These are phyloP conservation scores for Lodderomyces orthopsilosis DNA, from an alignment of 1,139 yeast species.

Conservation along the genomic window DNA sequence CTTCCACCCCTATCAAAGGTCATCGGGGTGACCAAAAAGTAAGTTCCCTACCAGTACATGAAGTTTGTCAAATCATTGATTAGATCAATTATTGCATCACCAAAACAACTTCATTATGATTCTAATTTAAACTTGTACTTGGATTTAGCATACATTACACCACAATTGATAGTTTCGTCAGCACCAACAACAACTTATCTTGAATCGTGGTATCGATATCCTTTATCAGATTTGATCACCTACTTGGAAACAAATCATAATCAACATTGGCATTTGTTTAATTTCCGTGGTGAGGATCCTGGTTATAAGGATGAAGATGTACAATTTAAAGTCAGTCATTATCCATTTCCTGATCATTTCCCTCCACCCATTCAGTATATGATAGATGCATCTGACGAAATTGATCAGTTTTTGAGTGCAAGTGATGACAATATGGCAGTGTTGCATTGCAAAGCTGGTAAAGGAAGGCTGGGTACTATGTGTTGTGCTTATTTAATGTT, in stretches of 20 bases:
- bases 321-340: slow-evolving; percentile 28
- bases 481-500: slow-evolving; percentile 68
- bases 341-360: slow-evolving; percentile 73
- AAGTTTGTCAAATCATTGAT: slow-evolving; percentile 15
- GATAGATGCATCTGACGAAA: slow-evolving; percentile 39
- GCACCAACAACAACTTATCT: slow-evolving; percentile 57
- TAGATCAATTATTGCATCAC: slow-evolving; percentile 20
- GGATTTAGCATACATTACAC: slow-evolving; percentile 66
- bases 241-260: slow-evolving; percentile 51
- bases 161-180: slow-evolving; percentile 64
- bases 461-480: slow-evolving; percentile 84
- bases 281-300: slow-evolving; percentile 60
- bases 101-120: slow-evolving; percentile 25
- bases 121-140: slow-evolving; percentile 25
- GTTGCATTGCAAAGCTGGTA: slow-evolving; percentile 88
- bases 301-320: slow-evolving; percentile 49
- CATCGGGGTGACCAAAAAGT: neutral
- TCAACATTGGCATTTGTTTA: slow-evolving; percentile 68
- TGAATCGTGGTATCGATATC: slow-evolving; percentile 53
- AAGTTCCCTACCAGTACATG: slow-evolving; percentile 4
- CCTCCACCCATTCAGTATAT: slow-evolving; percentile 65
- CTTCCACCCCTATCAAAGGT: neutral
- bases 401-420: slow-evolving; percentile 39
- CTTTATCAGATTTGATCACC: slow-evolving; percentile 48
- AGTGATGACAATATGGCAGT: slow-evolving; percentile 52